Percentiles rank a stretch among this genome's conserved stretches.
Conservation (phyloP, 495 filamentous ascomycete genomes). For the Neurospora sp. region DNA sequence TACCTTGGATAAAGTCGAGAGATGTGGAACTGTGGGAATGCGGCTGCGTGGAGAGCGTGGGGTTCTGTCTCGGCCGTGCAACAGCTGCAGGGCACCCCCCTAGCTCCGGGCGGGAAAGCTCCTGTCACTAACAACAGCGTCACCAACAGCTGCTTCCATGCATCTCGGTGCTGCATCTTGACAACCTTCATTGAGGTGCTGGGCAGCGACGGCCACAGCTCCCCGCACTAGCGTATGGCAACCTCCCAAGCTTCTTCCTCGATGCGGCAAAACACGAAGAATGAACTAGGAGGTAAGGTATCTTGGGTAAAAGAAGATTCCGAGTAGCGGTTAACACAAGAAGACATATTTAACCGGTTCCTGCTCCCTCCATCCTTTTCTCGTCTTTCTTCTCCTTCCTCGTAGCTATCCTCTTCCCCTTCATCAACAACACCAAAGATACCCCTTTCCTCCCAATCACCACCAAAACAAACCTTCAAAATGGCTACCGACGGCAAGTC, state of each 20-base stretch:
- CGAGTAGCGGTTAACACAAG: too few relatives aligned
- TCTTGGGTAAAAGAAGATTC: background rate
- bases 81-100: background rate
- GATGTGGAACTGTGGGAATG: background rate
- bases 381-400: background rate
- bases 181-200: background rate
- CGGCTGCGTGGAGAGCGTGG: slow-evolving; percentile 6
- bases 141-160: too few relatives aligned
- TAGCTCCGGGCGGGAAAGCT: too few relatives aligned
- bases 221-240: background rate
- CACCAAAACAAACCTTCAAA: slow-evolving; percentile 1
- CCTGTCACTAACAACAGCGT: background rate
- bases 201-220: background rate
- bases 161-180: background rate
- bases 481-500: slow-evolving; percentile 19
- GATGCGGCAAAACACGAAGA: background rate
- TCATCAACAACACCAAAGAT: background rate
- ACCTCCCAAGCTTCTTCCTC: background rate
- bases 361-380: background rate
- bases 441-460: background rate
- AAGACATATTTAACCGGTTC: slow-evolving; percentile 8
- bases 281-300: background rate
- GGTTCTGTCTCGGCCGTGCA: slow-evolving; percentile 1
- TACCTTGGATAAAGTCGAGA: slow-evolving; percentile 18
- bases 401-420: background rate